Conservation (phyloP, 1,284 basidiomycete genomes). For the Puccinia triticina region DNA sequence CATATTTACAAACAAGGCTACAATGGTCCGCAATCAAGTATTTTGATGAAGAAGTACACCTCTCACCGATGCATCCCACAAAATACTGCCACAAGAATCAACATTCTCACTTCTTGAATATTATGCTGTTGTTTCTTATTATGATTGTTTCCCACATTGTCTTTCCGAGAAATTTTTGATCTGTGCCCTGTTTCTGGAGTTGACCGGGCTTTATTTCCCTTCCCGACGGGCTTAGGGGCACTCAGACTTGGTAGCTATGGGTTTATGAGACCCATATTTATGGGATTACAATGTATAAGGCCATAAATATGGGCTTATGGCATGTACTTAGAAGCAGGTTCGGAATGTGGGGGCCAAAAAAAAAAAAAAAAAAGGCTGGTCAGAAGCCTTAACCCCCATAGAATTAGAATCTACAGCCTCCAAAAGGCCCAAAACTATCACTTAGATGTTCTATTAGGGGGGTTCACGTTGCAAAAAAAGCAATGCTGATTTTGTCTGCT, state of each 20-base stretch:
- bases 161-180: not conserved
- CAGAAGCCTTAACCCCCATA: not conserved
- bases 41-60: conserved; percentile 19
- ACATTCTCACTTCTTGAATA: conserved; percentile 16
- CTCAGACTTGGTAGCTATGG: not conserved
- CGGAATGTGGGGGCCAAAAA: not conserved
- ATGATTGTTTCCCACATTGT: not conserved
- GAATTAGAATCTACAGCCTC: not conserved
- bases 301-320: not conserved
- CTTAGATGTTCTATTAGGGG: too few species aligned
- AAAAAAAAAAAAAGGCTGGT: conserved; percentile 22
- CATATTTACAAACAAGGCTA: conserved; percentile 16
- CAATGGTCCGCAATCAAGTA: not conserved
- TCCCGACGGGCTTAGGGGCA: not conserved
- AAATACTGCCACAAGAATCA: not conserved
- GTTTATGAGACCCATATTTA: too few species aligned
- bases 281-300: not conserved
- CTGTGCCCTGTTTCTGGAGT: not conserved
- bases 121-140: not conserved
- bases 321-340: not conserved
- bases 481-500: too few species aligned
- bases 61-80: conserved; percentile 18
- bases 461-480: too few species aligned
- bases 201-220: not conserved
- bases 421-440: not conserved